Conservation (phyloP, 2,329 filamentous ascomycete species). For the Thermoascus crustaceus region DNA sequence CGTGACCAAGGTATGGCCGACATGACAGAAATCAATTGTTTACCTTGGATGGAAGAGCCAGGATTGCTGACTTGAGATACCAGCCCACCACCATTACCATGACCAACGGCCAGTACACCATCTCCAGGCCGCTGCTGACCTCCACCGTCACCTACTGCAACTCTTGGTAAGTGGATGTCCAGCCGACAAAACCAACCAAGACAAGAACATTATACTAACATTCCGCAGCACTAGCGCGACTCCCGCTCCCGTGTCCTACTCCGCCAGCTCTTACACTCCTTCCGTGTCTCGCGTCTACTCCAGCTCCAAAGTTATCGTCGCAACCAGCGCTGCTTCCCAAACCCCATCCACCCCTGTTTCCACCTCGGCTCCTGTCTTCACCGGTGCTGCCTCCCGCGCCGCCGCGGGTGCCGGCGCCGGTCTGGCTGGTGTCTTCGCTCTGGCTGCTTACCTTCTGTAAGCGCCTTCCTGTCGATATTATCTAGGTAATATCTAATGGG, state of each 20-base stretch:
- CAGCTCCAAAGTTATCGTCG: conserved; percentile 13
- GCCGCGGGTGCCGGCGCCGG: conserved; percentile 41
- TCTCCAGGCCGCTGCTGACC: conserved; percentile 45
- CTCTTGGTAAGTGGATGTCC: conserved; percentile 32
- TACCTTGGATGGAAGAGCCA: neutral
- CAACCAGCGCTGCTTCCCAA: conserved; percentile 10
- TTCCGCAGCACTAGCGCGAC: conserved; percentile 15
- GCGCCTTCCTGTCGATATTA: neutral
- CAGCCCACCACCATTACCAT: conserved; percentile 62
- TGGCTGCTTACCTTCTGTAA: conserved; percentile 42
- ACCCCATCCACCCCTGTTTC: conserved; percentile 14
- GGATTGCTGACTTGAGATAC: neutral
- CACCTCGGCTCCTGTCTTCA: conserved; percentile 31
- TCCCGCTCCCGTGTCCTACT: conserved; percentile 12
- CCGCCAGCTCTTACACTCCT: conserved; percentile 9
- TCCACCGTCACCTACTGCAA: conserved; percentile 44
- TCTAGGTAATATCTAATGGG: conserved; percentile 2
- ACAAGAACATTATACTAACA: conserved; percentile 5
- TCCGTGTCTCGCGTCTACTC: conserved; percentile 12
- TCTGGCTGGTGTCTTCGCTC: conserved; percentile 46
- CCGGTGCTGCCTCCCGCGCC: conserved; percentile 45
- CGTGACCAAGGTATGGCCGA: conserved; percentile 50
- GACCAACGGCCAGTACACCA: conserved; percentile 63
- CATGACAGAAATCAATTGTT: neutral
- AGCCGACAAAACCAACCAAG: conserved; percentile 5